Conservation (phyloP, 2,329 filamentous ascomycete genomes). For the Sclerotinia borealis region DNA sequence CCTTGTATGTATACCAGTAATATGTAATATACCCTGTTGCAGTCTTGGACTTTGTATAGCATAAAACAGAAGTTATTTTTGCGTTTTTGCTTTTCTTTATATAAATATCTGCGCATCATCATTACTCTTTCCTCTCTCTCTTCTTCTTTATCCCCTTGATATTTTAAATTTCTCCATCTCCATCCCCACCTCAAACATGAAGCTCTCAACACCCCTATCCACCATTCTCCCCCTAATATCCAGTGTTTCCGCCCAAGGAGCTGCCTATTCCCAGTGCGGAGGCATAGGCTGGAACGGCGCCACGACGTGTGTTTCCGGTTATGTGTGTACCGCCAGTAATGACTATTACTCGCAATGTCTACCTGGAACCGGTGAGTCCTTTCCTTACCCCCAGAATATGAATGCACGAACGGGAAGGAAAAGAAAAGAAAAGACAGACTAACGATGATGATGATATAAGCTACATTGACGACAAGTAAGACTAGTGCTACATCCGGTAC, state of each 20-base stretch:
- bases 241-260: slow-evolving; percentile 6
- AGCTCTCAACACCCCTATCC: not conserved
- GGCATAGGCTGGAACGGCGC: slow-evolving; percentile 29
- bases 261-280: slow-evolving; percentile 22
- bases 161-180: not conserved
- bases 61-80: not conserved
- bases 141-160: not conserved
- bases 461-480: not conserved
- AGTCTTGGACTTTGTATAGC: not conserved
- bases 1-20: not conserved
- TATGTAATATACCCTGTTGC: not conserved
- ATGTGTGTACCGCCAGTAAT: slow-evolving; percentile 26
- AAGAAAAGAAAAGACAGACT: not conserved
- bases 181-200: not conserved
- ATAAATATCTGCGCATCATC: not conserved
- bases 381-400: not conserved
- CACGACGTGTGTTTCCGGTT: slow-evolving; percentile 31
- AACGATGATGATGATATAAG: not conserved
- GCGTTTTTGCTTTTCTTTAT: not conserved
- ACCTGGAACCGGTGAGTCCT: slow-evolving; percentile 13
- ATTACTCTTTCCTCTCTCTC: not conserved
- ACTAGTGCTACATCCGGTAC: not conserved
- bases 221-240: not conserved
- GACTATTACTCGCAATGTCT: slow-evolving; percentile 33
- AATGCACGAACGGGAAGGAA: not conserved